A percentile compares a stretch with the other conserved stretches of the same genome.
These are phyloP conservation scores for Diaporthe citri DNA, from an alignment of 2,329 filamentous ascomycete species.

Conservation along the genomic window DNA sequence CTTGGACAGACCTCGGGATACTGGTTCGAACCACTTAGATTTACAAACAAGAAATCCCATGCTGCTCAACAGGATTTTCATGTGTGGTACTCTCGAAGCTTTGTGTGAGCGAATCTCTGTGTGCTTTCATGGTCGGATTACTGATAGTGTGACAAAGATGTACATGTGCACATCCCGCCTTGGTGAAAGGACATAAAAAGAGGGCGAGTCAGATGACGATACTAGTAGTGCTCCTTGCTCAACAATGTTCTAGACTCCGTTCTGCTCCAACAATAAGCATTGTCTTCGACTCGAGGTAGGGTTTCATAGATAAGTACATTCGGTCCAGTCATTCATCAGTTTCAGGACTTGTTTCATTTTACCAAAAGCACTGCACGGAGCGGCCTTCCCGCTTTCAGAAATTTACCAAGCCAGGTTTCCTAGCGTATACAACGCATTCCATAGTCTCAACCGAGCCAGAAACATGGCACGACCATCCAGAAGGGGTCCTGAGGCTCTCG, in stretches of 20 bases:
- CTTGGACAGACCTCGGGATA: background rate
- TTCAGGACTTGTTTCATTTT: background rate
- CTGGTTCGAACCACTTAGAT: background rate
- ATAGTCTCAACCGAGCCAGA: background rate
- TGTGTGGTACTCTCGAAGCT: background rate
- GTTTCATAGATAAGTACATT: background rate
- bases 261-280: background rate
- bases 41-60: background rate
- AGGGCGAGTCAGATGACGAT: background rate
- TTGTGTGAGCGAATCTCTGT: background rate
- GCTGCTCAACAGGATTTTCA: background rate
- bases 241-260: background rate
- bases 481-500: background rate
- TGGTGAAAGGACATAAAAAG: background rate
- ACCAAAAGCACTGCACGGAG: background rate
- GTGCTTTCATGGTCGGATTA: background rate
- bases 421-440: background rate
- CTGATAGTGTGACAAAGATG: background rate
- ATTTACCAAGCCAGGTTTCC: no score
- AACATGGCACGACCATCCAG: background rate
- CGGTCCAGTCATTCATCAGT: background rate
- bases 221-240: no score
- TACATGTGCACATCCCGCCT: background rate
- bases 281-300: background rate
- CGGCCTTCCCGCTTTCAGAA: background rate